phyloP scores from a whole-genome alignment of 2,329 filamentous ascomycete genomes.

The Metarhizium humberi region DNA sequence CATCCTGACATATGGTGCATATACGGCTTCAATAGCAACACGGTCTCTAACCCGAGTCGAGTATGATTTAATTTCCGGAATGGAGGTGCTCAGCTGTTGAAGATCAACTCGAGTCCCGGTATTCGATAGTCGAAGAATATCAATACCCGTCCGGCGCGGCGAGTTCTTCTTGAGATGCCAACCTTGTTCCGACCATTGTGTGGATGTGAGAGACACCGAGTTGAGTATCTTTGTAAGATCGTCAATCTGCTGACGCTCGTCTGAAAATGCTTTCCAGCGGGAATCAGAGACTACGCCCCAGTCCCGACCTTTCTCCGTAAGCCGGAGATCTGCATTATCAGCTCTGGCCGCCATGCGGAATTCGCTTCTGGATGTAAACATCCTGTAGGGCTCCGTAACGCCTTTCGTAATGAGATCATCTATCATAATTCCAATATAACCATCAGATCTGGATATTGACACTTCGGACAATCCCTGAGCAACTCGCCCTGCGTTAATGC shows the following conservation, averaged over 20 bases:
- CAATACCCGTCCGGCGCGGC: conserved; percentile 61
- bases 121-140: conserved; percentile 63
- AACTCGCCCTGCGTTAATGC: conserved; percentile 85
- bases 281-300: conserved; percentile 71
- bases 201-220: conserved; percentile 46
- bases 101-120: conserved; percentile 35
- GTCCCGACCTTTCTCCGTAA: conserved; percentile 67
- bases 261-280: conserved; percentile 64
- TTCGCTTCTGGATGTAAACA: conserved; percentile 95
- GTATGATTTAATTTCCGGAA: conserved; percentile 50
- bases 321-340: conserved; percentile 84
- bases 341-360: conserved; percentile 87
- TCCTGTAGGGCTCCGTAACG: conserved; percentile 92
- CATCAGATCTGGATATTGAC: conserved; percentile 70
- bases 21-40: conserved; percentile 72
- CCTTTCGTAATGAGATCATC: conserved; percentile 96
- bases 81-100: conserved; percentile 43
- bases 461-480: conserved; percentile 57
- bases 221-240: conserved; percentile 55
- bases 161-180: conserved; percentile 61
- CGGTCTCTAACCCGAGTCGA: conserved; percentile 52
- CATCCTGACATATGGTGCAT: conserved; percentile 75
- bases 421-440: conserved; percentile 98
- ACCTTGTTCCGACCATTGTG: conserved; percentile 60
- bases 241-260: conserved; percentile 57